These are phyloP conservation scores for Luffa acutangula DNA, from an alignment of 306 rosid species.

Conservation along the genomic window DNA sequence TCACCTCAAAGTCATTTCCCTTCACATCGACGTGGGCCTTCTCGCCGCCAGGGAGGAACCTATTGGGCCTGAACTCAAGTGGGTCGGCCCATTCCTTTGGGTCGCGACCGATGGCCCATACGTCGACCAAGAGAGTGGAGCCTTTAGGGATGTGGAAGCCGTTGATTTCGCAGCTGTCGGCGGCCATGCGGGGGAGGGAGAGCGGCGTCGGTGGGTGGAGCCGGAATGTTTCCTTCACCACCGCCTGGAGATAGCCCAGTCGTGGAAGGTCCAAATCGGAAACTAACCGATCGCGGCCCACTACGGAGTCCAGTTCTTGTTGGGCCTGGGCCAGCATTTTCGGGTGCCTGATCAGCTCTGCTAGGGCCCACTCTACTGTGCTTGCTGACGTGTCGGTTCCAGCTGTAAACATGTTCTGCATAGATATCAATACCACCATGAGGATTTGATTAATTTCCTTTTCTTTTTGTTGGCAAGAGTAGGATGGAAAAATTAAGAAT, in stretches of 20 bases:
- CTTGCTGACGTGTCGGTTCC: conserved; percentile 86
- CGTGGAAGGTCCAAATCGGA: conserved; percentile 37
- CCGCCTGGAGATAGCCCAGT: conserved; percentile 58
- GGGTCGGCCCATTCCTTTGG: conserved; percentile 48
- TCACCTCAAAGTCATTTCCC: conserved; percentile 64
- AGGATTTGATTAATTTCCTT: background rate
- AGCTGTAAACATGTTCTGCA: conserved; percentile 51
- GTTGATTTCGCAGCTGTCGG: conserved; percentile 39
- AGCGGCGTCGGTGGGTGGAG: conserved; percentile 89
- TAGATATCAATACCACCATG: too few relatives aligned
- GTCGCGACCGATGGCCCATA: conserved; percentile 76
- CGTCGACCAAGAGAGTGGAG: conserved; percentile 59
- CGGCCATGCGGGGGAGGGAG: conserved; percentile 53
- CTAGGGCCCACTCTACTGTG: conserved; percentile 68
- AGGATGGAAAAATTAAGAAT: too few relatives aligned
- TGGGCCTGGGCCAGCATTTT: conserved; percentile 30
- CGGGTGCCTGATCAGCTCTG: conserved; percentile 51
- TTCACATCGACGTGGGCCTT: conserved; percentile 41
- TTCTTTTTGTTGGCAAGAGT: too few relatives aligned
- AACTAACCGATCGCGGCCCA: conserved; percentile 43
- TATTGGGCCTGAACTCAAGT: conserved; percentile 51
- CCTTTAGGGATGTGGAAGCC: conserved; percentile 61
- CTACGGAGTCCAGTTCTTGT: conserved; percentile 43
- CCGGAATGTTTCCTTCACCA: conserved; percentile 70
- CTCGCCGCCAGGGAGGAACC: conserved; percentile 54